phyloP scores from a whole-genome alignment of 2,329 filamentous ascomycete genomes.

The Diplodia seriata region DNA sequence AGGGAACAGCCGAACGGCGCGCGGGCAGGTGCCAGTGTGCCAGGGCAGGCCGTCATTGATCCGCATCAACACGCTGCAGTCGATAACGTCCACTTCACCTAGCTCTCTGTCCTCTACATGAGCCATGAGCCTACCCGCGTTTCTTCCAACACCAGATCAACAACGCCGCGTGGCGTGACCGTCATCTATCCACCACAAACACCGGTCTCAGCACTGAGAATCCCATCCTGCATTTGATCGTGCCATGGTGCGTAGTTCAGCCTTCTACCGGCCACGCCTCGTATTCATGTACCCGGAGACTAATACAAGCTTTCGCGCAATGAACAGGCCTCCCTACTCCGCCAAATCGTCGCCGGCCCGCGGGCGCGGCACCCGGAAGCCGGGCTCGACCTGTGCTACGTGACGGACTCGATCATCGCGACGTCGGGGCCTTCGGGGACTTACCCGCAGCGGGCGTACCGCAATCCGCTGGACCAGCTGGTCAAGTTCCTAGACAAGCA shows the following conservation, averaged over 20 bases:
- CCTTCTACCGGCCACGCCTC: neutral
- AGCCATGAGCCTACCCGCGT: slow-evolving; percentile 11
- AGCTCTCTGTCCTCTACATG: neutral
- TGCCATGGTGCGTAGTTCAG: slow-evolving; percentile 12
- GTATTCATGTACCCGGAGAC: neutral
- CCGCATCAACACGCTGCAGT: neutral
- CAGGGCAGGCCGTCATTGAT: slow-evolving; percentile 3
- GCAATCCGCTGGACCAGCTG: slow-evolving; percentile 87
- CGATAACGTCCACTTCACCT: neutral
- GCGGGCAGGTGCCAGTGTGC: neutral
- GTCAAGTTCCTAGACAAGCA: slow-evolving; percentile 87
- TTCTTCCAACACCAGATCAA: neutral
- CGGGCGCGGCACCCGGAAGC: slow-evolving; percentile 84
- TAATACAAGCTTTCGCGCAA: neutral
- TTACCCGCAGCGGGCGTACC: slow-evolving; percentile 90
- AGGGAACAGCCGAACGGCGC: neutral
- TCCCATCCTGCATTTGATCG: neutral
- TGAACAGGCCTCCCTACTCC: slow-evolving; percentile 66
- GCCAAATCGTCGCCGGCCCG: slow-evolving; percentile 90
- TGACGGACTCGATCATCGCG: slow-evolving; percentile 76
- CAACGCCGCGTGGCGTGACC: slow-evolving; percentile 11
- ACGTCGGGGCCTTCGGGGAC: slow-evolving; percentile 90
- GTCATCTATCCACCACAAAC: neutral
- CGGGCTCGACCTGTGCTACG: slow-evolving; percentile 92
- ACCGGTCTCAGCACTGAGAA: neutral